These are phyloP conservation scores for Thyridium curvatum DNA, from an alignment of 2,329 filamentous ascomycete species.

Conservation along the genomic window DNA sequence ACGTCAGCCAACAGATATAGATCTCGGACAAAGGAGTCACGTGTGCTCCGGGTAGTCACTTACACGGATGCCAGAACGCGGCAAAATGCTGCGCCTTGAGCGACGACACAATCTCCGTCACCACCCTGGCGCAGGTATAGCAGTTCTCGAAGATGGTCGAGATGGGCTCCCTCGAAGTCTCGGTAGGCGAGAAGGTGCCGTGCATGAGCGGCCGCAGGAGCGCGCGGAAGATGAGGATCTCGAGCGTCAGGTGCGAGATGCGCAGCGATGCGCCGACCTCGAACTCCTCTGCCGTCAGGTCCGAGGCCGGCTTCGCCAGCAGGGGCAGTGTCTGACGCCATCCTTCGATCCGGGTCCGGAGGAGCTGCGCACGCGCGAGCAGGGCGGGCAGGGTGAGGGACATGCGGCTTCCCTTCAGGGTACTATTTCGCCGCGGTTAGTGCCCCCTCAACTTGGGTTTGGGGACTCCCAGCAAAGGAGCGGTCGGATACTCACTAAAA, in stretches of 20 bases:
- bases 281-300: slow-evolving; percentile 15
- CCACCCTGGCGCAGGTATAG: slow-evolving; percentile 14
- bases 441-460: too few relatives aligned
- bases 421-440: slow-evolving; percentile 1
- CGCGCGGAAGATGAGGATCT: slow-evolving; percentile 17
- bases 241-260: slow-evolving; percentile 15
- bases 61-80: slow-evolving; percentile 15
- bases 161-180: slow-evolving; percentile 11
- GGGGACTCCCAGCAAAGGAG: too few relatives aligned
- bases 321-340: slow-evolving; percentile 17
- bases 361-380: slow-evolving; percentile 13
- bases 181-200: slow-evolving; percentile 3
- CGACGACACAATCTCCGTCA: slow-evolving; percentile 13
- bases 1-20: neutral
- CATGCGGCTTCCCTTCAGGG: slow-evolving; percentile 6
- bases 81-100: slow-evolving; percentile 15
- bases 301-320: slow-evolving; percentile 11
- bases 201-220: slow-evolving; percentile 14
- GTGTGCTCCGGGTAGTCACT: neutral
- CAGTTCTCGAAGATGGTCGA: slow-evolving; percentile 17
- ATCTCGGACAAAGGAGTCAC: neutral
- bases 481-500: slow-evolving; percentile 14
- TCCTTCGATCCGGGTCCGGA: slow-evolving; percentile 14
- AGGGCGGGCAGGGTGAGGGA: slow-evolving; percentile 7
- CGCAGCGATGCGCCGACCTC: slow-evolving; percentile 12